These are phyloP conservation scores for Fraxinus platypoda DNA, from an alignment of 305 asterid genomes.

Conservation along the genomic window DNA sequence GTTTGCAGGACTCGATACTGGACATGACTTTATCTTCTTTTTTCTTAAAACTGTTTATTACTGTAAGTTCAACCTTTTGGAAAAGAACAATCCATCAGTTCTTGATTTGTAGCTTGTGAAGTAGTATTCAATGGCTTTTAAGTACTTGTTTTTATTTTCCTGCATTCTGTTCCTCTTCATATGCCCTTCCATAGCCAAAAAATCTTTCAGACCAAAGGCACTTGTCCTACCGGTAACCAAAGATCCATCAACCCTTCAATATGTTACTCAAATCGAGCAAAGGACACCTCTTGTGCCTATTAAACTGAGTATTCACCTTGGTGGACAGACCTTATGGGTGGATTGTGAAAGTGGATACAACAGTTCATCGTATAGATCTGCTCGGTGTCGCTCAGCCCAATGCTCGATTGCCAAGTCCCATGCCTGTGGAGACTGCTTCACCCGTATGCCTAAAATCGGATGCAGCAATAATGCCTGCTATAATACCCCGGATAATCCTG, in stretches of 20 bases:
- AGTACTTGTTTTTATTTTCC: conserved; percentile 4
- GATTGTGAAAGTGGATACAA: conserved; percentile 42
- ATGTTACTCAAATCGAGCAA: conserved; percentile 36
- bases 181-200: conserved; percentile 9
- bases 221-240: conserved; percentile 44
- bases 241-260: conserved; percentile 45
- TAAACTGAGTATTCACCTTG: conserved; percentile 43
- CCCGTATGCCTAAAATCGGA: conserved; percentile 29
- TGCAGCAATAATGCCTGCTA: conserved; percentile 42
- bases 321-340: conserved; percentile 53
- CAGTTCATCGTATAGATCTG: conserved; percentile 47
- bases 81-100: neutral
- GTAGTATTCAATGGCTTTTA: neutral
- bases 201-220: conserved; percentile 29
- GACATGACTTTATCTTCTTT: neutral
- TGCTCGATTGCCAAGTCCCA: conserved; percentile 43
- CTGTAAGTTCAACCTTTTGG: neutral
- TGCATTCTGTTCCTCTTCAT: neutral
- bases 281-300: conserved; percentile 47
- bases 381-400: conserved; percentile 41
- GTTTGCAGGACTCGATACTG: neutral
- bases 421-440: conserved; percentile 35
- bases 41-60: neutral
- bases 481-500: conserved; percentile 22
- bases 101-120: neutral